Evolutionary conservation across 306 rosid genomes (phyloP).

Genomic region (Cucurbita moschata): DNA sequence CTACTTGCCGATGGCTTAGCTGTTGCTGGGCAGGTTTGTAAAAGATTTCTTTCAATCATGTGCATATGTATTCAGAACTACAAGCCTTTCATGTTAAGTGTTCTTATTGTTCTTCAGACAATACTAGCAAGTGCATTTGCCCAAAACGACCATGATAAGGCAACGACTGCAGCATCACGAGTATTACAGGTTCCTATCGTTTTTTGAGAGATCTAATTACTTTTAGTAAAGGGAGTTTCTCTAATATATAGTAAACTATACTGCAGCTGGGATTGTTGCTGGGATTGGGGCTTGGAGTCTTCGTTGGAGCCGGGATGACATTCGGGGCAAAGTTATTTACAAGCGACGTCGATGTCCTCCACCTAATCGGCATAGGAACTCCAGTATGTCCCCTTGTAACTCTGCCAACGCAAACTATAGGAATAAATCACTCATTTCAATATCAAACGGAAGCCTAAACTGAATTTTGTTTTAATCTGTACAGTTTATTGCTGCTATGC

Average conservation of each 20-base stretch:
- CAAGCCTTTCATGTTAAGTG: neutral
- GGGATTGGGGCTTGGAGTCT: conserved; percentile 49
- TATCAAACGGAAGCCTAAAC: neutral
- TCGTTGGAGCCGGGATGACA: conserved; percentile 61
- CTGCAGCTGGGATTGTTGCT: conserved; percentile 76
- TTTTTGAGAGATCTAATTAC: neutral
- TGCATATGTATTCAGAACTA: neutral
- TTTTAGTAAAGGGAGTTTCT: neutral
- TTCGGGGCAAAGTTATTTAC: conserved; percentile 75
- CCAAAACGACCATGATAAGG: conserved; percentile 59
- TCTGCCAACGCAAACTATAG: conserved; percentile 2
- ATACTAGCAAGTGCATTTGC: conserved; percentile 94
- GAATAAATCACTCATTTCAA: neutral
- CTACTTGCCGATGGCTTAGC: conserved; percentile 95
- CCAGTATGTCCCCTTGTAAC: conserved; percentile 42
- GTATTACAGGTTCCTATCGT: conserved; percentile 47
- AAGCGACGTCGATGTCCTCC: conserved; percentile 43
- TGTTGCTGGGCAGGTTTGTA: conserved; percentile 87
- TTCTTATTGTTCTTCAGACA: conserved; percentile 30
- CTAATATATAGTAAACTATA: neutral
- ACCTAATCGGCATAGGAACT: conserved; percentile 54
- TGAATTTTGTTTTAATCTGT: conserved; percentile 8
- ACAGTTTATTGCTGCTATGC: conserved; percentile 89
- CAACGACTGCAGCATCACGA: conserved; percentile 54
- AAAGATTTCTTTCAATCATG: neutral